phyloP scores from a whole-genome alignment of 1,139 yeast genomes.

The Candida frijolesensis region DNA sequence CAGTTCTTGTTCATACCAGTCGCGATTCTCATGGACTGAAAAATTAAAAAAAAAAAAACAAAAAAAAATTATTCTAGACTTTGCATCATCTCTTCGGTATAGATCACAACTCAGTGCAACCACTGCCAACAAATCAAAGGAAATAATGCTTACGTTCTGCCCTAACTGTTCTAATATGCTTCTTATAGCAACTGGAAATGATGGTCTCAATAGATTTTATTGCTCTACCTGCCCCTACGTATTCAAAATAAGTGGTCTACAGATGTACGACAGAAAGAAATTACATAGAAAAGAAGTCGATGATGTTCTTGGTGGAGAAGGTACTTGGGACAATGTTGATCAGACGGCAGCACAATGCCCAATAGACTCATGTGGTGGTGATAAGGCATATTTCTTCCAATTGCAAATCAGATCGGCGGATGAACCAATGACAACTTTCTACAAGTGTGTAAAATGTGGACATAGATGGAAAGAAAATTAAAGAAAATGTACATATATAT shows the following conservation, averaged over 20 bases:
- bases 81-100: not conserved
- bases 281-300: conserved; percentile 89
- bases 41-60: conserved; percentile 1
- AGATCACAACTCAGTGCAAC: not conserved
- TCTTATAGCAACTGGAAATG: conserved; percentile 46
- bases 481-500: conserved; percentile 43
- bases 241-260: conserved; percentile 80
- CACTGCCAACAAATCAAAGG: not conserved
- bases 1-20: not conserved
- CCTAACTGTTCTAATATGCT: conserved; percentile 93
- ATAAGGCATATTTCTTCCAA: conserved; percentile 95
- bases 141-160: conserved; percentile 82
- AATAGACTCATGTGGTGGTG: conserved; percentile 78
- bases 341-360: conserved; percentile 91
- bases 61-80: not conserved
- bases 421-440: conserved; percentile 95
- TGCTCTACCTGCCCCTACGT: conserved; percentile 96
- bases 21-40: not conserved
- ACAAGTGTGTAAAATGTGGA: conserved; percentile 89
- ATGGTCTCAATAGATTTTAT: conserved; percentile 57
- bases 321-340: conserved; percentile 99
- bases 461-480: conserved; percentile 97
- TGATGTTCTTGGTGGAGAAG: conserved; percentile 95
- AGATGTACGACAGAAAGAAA: conserved; percentile 80
- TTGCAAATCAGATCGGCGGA: conserved; percentile 92